Base-by-base conservation (phyloP, 1,284 basidiomycete species). In the Tranzscheliella williamsii region DNA sequence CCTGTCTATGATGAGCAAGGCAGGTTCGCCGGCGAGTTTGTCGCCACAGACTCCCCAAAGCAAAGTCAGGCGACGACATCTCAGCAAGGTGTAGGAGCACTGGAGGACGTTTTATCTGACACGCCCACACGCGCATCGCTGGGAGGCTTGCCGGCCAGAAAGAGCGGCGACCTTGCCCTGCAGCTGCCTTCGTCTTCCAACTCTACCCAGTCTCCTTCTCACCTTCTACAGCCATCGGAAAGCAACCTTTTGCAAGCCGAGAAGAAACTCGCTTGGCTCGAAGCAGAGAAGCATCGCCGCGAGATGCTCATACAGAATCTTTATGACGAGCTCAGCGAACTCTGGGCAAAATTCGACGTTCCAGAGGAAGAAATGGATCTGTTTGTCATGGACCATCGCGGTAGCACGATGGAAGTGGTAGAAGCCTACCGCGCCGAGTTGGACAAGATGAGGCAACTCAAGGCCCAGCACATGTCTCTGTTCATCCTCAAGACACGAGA, bases 401-500 rank as follows among this genome's bases (percentile, higher is more conserved):
- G 91, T 2, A 87, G 85, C 63, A 91, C 88, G 8, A 84, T 87
- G 38, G 83, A 83, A 9, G 85, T 85, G 5, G 83, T 92, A 17
- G 80, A 80, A 45, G 85, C 86, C 11, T 99, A 99, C 72, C 88
- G 93, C 67, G 84, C 85, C 38, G 95, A 99, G 78, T 81, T 96
- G 27, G 88, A 89, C 49, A 84, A 93, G 47, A 93, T 97, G 86
- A 81, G 90, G 18, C 87, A 89, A 70, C 79, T 96, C 42, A 93
- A 93, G 80, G 82, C 88, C 41, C 87, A 92, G 66, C 85, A 88
- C 46, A 89, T 98, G 85, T 85, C 86, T 36, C 82, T 85, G 12
- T 97, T 97, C 78, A 85, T 99, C 36, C 82, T 82, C 42, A 88
- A 86, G 72, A 90, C 91, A 3, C 81, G 94, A 38, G 83, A 84